These are phyloP conservation scores for Cladobotryum protrusum DNA, from an alignment of 2,329 filamentous ascomycete species.

Conservation along the genomic window DNA sequence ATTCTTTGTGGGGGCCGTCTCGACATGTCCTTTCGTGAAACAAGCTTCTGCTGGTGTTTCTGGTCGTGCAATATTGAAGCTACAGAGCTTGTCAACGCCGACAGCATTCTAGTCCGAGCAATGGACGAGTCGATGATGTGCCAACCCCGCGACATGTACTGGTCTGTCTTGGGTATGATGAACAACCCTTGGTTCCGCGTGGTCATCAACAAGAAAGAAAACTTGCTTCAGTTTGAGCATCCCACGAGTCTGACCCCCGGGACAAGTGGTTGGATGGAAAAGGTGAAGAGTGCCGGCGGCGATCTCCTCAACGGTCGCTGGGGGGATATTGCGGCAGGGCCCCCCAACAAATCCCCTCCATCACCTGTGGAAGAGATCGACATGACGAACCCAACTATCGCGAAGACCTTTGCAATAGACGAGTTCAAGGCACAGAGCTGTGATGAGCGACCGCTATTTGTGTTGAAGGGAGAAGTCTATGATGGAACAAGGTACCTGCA, in stretches of 20 bases:
- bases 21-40: conserved; percentile 77
- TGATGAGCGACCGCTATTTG: conserved; percentile 72
- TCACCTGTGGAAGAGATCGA: conserved; percentile 59
- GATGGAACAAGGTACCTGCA: conserved; percentile 76
- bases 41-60: conserved; percentile 87
- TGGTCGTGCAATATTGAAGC: conserved; percentile 69
- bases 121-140: conserved; percentile 89
- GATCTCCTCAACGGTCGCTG: conserved; percentile 76
- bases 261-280: conserved; percentile 88
- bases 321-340: conserved; percentile 64
- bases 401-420: conserved; percentile 58
- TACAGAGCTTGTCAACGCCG: conserved; percentile 53
- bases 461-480: conserved; percentile 83
- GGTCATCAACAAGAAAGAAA: conserved; percentile 61
- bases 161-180: conserved; percentile 95
- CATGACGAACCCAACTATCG: conserved; percentile 66
- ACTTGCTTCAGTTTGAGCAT: conserved; percentile 70
- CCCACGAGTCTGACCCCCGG: conserved; percentile 75
- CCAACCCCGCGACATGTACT: conserved; percentile 91
- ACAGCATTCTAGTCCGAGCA: conserved; percentile 72
- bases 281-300: conserved; percentile 75
- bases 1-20: conserved; percentile 69
- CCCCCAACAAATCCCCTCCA: conserved; percentile 37
- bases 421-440: conserved; percentile 64
- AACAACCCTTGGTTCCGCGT: conserved; percentile 93